These are phyloP conservation scores for Coniochaeta sp. DNA, from an alignment of 2,329 filamentous ascomycete species.

Conservation along the genomic window DNA sequence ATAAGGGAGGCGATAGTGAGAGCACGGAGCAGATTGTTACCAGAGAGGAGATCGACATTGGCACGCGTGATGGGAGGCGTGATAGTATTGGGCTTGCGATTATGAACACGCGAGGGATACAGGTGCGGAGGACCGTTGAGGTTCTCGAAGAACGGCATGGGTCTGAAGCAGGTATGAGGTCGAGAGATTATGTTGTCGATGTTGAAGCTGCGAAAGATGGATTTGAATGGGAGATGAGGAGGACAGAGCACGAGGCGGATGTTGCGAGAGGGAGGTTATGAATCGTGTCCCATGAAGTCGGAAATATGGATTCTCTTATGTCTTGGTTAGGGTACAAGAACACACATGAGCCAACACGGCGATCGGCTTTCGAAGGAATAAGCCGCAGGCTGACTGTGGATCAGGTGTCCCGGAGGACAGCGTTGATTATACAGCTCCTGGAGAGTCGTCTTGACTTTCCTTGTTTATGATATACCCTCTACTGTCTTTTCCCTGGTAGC, in stretches of 20 bases:
- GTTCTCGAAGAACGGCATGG: background rate
- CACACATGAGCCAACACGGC: too few species aligned
- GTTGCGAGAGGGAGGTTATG: background rate
- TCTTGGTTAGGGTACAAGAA: too few species aligned
- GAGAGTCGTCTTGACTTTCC: too few species aligned
- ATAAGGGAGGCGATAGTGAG: background rate
- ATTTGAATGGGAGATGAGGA: background rate
- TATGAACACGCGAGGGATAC: background rate
- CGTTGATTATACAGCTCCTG: too few species aligned
- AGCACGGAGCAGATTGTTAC: slow-evolving; percentile 1
- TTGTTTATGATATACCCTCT: too few species aligned
- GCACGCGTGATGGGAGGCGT: background rate
- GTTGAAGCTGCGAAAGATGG: background rate
- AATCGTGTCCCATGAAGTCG: background rate
- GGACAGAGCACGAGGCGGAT: background rate
- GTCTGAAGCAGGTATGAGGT: background rate
- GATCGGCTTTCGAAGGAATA: too few species aligned
- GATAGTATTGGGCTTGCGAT: background rate
- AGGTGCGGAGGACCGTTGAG: slow-evolving; percentile 1
- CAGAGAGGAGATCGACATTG: background rate
- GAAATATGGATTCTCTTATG: too few species aligned
- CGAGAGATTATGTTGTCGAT: background rate
- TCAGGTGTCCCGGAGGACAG: too few species aligned
- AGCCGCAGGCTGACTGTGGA: too few species aligned
- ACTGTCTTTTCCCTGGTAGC: too few species aligned